Evolutionary conservation across 2,329 filamentous ascomycete genomes (phyloP), one percentile per base, ranked within the genome.

Genomic region (Huntiella bhutanensis): DNA sequence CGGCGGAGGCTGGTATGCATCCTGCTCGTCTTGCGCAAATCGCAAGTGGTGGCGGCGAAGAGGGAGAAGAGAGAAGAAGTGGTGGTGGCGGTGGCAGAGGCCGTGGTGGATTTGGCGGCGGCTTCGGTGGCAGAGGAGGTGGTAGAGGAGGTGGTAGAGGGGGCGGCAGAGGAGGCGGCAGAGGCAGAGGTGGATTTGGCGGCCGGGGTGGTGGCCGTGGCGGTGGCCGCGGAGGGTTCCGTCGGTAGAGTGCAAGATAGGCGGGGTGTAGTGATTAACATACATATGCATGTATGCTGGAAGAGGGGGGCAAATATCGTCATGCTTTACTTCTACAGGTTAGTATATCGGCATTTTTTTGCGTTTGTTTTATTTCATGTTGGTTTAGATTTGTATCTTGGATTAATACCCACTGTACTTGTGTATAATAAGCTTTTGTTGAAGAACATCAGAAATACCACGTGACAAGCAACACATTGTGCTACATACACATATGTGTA

Each of bases 1-100:
- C 50, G 33, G 51, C 47, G 46, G 54, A 55, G n/a, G 52, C 54
- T 52, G 54, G 58, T 48, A 65, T 75, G 40, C 71, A 75, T 52
- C 71, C 71, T 3, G 73, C 70, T 52, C 64, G 71, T 22, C 58
- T 67, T 48, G 66, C 52, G 8, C 53, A 52, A 52, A 56, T 59
- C 22, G 35, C 35, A 38, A 38, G 12, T 15, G 47, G 47, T 10
- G 43, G 47, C 6, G 47, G 34, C 1, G 4, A 34, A 16, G 43
- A 42, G 2, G 32, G 36, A n/a, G 39, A 43, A 8, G 40, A 44
- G 10, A 28, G 43, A 3, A 47, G 45, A 12, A 47, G 50, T 1
- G 33, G 41, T n/a, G 41, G 49, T 10, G 38, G 41, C 10, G 37
- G 43, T 13, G 13, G 41, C 1, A 32, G 42, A 15, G 42, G 46